Conservation (phyloP, 2,329 filamentous ascomycete genomes). For the Aspergillus sp. region DNA sequence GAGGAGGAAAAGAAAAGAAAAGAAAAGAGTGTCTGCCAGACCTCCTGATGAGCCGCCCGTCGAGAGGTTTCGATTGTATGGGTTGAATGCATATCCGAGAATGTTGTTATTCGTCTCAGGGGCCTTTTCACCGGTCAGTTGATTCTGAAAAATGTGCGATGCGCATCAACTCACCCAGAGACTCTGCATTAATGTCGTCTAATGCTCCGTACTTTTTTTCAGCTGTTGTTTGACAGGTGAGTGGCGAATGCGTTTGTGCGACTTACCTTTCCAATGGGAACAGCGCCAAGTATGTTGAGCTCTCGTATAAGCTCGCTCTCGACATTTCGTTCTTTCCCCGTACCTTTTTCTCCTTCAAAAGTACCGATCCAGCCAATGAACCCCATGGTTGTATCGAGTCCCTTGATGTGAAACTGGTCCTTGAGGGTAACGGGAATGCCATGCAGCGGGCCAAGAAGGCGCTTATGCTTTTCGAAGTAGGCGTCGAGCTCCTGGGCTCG, state of each 20-base stretch:
- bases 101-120: slow-evolving; percentile 18
- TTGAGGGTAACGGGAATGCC: slow-evolving; percentile 15
- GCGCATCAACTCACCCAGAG: slow-evolving; percentile 12
- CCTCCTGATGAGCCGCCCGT: slow-evolving; percentile 16
- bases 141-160: neutral
- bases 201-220: slow-evolving; percentile 8
- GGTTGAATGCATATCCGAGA: slow-evolving; percentile 17
- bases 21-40: neutral
- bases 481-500: slow-evolving; percentile 11
- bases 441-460: slow-evolving; percentile 13
- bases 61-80: slow-evolving; percentile 15
- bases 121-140: slow-evolving; percentile 10
- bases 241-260: neutral
- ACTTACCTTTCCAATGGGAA: slow-evolving; percentile 18
- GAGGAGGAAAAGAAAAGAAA: neutral
- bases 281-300: slow-evolving; percentile 11
- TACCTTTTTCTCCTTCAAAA: slow-evolving; percentile 11
- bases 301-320: slow-evolving; percentile 16
- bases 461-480: slow-evolving; percentile 9
- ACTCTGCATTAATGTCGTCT: slow-evolving; percentile 17
- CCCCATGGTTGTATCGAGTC: slow-evolving; percentile 14
- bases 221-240: slow-evolving; percentile 9
- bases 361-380: slow-evolving; percentile 17
- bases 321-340: slow-evolving; percentile 1
- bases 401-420: slow-evolving; percentile 16